These are phyloP conservation scores for Leptographium radiaticola DNA, from an alignment of 2,329 filamentous ascomycete species.

Conservation along the genomic window DNA sequence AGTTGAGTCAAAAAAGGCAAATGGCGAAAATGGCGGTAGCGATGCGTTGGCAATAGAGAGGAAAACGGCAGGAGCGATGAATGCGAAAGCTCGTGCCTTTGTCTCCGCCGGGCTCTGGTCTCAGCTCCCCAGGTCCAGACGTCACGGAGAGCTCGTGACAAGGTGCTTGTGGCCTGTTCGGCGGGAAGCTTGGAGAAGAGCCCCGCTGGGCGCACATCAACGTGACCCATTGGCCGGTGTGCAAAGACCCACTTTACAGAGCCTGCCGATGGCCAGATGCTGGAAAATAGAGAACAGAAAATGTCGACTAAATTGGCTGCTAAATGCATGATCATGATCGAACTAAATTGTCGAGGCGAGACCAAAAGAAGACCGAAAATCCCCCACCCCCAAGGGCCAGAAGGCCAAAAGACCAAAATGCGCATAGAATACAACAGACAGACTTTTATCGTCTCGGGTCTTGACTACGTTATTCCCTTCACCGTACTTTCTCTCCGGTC, in stretches of 20 bases:
- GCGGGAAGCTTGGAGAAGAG: background rate
- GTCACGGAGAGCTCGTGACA: conserved; percentile 7
- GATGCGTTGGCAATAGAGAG: background rate
- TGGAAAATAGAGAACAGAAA: background rate
- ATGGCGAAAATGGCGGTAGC: background rate
- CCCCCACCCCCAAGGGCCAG: too few species aligned
- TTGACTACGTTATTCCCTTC: background rate
- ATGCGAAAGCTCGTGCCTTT: background rate
- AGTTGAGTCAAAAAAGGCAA: background rate
- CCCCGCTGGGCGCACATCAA: background rate
- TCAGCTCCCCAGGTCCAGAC: background rate
- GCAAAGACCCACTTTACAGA: background rate
- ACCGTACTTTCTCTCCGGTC: background rate
- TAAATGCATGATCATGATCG: too few species aligned
- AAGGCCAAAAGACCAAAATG: background rate
- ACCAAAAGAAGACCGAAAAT: background rate
- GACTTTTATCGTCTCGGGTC: background rate
- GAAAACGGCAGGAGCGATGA: background rate
- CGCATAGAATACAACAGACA: background rate
- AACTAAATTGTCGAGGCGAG: background rate
- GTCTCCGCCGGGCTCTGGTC: background rate
- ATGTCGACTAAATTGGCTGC: background rate
- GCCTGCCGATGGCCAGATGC: background rate
- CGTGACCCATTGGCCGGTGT: conserved; percentile 8
- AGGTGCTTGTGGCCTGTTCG: conserved; percentile 4